Base-by-base conservation (phyloP, 495 filamentous ascomycete genomes). In the Xylaria intraflava region DNA sequence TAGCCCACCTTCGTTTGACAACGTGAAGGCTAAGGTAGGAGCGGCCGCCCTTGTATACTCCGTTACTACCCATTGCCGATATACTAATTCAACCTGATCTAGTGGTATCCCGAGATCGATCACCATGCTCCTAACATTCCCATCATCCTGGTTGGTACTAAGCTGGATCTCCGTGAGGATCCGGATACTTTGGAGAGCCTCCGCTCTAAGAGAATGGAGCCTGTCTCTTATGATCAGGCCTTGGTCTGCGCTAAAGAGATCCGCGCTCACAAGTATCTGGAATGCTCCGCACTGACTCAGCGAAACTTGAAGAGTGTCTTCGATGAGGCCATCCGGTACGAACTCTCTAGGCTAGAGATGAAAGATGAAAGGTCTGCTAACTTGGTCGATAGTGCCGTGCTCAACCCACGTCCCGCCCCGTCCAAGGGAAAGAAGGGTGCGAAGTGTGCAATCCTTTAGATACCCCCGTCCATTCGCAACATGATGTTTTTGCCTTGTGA, bases 201-300 rank as follows among this genome's bases (percentile, higher is more conserved):
- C 53, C 81, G 87, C 54, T 76, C 85, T 64, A 88, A 91, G 75
- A 82, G 89, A 64, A 95, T 94, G 93, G 83, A 88, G 59, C 88
- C 93, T 23, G 89, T 97, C 52, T 83, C 84, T 29, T 97, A 95
- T 71, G 89, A 92, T 59, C 85, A 91, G 69, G 93, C 88, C 24
- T 74, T 93, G 49, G 75, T 83, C 46, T 83, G 89, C 40, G 88
- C 88, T 24, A 94, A 93, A 72, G 90, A 96, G 59, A 97, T 98
- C 65, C 80, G 81, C 58, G 93, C 94, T 36, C 82, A 86, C 66
- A 96, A 96, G 70, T 98, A 98, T 68, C 76, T 96, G 27, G 93
- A 98, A 69, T 98, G 93, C 74, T 98, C 93, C n/a, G 93, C 93
- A 30, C 77, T 97, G 54, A 98, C 93, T 27, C 93, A 97, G 73